Conservation (phyloP, 2,329 filamentous ascomycete species). For the Macrophomina tecta region DNA sequence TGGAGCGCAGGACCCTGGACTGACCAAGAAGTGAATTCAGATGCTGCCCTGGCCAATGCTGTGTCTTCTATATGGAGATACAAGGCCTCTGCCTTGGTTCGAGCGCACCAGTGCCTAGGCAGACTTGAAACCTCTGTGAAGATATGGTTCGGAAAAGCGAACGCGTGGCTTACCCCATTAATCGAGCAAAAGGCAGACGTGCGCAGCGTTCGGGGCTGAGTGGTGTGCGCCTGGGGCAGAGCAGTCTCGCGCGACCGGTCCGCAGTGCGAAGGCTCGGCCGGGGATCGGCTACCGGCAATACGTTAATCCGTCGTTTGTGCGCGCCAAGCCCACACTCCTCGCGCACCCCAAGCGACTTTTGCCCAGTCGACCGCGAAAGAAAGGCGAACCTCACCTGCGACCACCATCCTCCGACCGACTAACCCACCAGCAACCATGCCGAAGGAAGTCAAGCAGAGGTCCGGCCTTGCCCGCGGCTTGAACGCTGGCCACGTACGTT, state of each 20-base stretch:
- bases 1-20: background rate
- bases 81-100: background rate
- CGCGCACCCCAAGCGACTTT: conserved; percentile 26
- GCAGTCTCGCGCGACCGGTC: background rate
- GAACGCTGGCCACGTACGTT: conserved; percentile 72
- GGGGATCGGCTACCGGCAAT: background rate
- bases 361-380: conserved; percentile 16
- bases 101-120: background rate
- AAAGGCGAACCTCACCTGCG: conserved; percentile 21
- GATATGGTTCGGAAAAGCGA: background rate
- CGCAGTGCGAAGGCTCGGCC: background rate
- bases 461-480: conserved; percentile 64
- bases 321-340: conserved; percentile 28
- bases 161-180: background rate
- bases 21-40: background rate
- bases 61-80: background rate
- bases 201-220: background rate
- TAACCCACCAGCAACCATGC: conserved; percentile 50
- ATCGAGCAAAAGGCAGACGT: background rate
- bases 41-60: background rate
- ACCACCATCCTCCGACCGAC: conserved; percentile 29
- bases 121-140: background rate
- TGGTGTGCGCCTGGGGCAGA: background rate
- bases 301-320: conserved; percentile 22
- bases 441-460: conserved; percentile 61